Base-by-base conservation (phyloP, 768 basidiomycete genomes). In the Cystofilobasidium ferigula region DNA sequence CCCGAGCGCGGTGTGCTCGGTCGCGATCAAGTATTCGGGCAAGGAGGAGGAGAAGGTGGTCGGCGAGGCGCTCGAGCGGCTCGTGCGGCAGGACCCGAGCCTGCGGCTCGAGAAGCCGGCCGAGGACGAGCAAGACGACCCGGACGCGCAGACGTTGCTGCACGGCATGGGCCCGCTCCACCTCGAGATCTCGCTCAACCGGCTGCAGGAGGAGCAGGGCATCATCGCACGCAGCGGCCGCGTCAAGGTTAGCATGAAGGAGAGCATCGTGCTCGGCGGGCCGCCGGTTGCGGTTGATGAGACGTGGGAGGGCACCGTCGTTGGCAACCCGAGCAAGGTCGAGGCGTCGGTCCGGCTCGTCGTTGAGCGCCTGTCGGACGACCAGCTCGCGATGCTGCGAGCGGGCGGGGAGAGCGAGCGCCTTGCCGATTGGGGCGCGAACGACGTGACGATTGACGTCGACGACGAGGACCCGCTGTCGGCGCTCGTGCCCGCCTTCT, bases 81-180 rank as follows among this genome's bases (percentile, higher is more conserved):
- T 92, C 32, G 78, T 83, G 22, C 85, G 89, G n/a, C 91, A 90
- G 1, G 89, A 92, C 72, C 89, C 89, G n/a, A 90, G 88, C 0
- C 82, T 90, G 34, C 85, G 90, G 24, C 79, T 85, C 7, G 67
- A 62, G 10, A 51, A 42, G 38, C 67, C 67, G 1, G 14, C 62
- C 12, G 54, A 59, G 20, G 62, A 62, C 22, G 89, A 90, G 62
- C 22, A 36, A 34, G 18, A 18, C 7, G 36, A 56, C n/a, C 85
- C 87, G 63, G 89, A 92, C 69, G 89, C 88, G 0, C 89, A 92
- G 71, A 78, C 89, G 38, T 80, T 92, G 35, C 80, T 89, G 0
- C 87, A 91, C 70, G 89, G 89, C 2, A 82, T 92, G 47, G 89
- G 89, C 18, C 83, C 86, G 35, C 80, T 92, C 16, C 89, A 92